Evolutionary conservation across 768 basidiomycete genomes (phyloP), one percentile per base, ranked within the genome.

Genomic region (Auricularia cornea): DNA sequence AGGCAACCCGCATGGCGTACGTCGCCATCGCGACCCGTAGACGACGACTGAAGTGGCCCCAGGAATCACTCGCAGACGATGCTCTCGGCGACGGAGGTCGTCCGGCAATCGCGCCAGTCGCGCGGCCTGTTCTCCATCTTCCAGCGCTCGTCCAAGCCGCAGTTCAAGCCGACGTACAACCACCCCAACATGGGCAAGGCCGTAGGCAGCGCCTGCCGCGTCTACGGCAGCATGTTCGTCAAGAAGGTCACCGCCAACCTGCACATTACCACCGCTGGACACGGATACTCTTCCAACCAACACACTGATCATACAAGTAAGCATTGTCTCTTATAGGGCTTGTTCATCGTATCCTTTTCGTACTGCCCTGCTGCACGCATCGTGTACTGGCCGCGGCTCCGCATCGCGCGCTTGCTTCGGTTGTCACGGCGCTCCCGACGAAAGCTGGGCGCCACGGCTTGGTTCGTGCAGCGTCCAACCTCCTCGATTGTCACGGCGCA

Each of bases 181-280:
- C 80, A 92, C 67, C 67, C 75, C 2, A 57, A 26, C 5, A 57
- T 31, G 54, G 54, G 54, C 54, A 73, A 81, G 64, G 74, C 81
- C 1, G 82, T 90, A 63, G 90, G 83, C 0, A 83, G 80, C 57
- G 92, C 94, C 0, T 98, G 96, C 74, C 78, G 96, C 63, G 84
- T 98, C 5, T 92, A 85, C 69, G 96, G 96, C 2, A 86, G 87
- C 23, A 79, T 96, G 14, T 73, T 77, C 12, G 90, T 94, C 6
- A 97, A 94, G 76, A 90, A 91, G 66, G 94, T 97, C 0, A 97
- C 93, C 31, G 91, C 89, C 4, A 99, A 99, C 71, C 73, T 99
- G 60, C 96, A 99, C 70, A 83, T 99, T 51, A 99, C 96, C 2
- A 93, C 93, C 0, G 80, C 95, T 10, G 96, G 96, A 0, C 96